Conservation (phyloP, 1,139 yeast genomes). For the Blastobotrys proliferans region DNA sequence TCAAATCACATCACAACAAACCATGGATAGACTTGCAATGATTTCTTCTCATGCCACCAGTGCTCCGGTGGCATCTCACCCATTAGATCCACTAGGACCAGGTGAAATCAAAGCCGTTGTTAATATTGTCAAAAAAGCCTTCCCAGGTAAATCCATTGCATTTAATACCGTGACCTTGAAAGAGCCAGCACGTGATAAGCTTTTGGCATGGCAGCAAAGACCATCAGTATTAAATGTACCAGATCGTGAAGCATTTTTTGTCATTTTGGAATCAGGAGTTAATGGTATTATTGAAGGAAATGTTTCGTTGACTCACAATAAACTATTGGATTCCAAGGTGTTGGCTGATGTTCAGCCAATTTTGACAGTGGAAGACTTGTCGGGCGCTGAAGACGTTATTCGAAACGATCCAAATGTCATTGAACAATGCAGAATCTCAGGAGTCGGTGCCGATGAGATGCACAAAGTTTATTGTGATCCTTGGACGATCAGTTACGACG, state of each 20-base stretch:
- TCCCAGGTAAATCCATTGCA: conserved; percentile 6
- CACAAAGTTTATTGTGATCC: conserved; percentile 76
- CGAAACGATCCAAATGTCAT: conserved; percentile 67
- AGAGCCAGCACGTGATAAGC: conserved; percentile 64
- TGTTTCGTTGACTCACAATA: conserved; percentile 51
- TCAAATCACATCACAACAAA: too few relatives aligned
- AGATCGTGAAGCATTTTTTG: conserved; percentile 63
- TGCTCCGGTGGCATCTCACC: conserved; percentile 9
- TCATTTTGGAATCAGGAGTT: conserved; percentile 54
- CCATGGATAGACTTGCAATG: conserved; percentile 11
- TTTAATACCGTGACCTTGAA: conserved; percentile 68
- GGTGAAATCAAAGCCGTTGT: conserved; percentile 11
- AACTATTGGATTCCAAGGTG: conserved; percentile 46
- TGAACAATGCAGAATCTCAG: conserved; percentile 67
- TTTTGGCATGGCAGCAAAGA: conserved; percentile 61
- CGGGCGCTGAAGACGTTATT: conserved; percentile 57
- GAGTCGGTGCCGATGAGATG: conserved; percentile 42
- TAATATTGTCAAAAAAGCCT: conserved; percentile 9
- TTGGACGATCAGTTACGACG: conserved; percentile 84
- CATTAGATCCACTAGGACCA: conserved; percentile 13
- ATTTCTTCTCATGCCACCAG: conserved; percentile 13
- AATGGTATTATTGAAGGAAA: conserved; percentile 67
- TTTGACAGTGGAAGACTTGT: conserved; percentile 65
- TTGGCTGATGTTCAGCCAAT: conserved; percentile 68
- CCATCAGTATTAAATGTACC: conserved; percentile 42